A percentile compares a stretch with the other conserved stretches of the same genome.
Evolutionary conservation across 75 land plant genomes (phyloP).

Genomic region (Selaginella tamariscina): DNA sequence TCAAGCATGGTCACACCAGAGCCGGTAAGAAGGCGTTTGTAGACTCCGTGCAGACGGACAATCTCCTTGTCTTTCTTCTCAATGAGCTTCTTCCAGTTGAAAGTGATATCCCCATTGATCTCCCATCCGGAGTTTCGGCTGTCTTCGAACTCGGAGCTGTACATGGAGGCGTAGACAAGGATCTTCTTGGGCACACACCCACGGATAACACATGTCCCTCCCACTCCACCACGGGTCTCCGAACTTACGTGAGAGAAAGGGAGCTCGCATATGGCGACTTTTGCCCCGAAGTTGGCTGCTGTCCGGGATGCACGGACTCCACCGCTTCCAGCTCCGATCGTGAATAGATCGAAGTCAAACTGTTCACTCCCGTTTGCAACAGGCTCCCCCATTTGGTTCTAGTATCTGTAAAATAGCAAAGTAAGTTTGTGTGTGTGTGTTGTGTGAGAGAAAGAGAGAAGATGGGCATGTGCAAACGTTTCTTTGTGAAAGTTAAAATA

Average conservation of each 20-base stretch:
- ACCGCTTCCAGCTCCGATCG: conserved; percentile 92
- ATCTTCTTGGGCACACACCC: conserved; percentile 99
- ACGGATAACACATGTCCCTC: conserved; percentile 98
- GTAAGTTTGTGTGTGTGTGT: too few species aligned
- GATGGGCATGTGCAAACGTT: too few species aligned
- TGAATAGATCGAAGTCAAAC: conserved; percentile 82
- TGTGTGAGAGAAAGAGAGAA: too few species aligned
- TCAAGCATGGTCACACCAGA: conserved; percentile 69
- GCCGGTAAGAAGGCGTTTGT: conserved; percentile 67
- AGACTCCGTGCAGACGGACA: conserved; percentile 63
- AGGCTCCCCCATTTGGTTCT: neutral
- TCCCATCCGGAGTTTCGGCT: conserved; percentile 85
- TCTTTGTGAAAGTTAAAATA: too few species aligned
- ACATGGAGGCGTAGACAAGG: conserved; percentile 75
- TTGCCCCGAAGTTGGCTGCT: neutral
- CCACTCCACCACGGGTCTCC: conserved; percentile 71
- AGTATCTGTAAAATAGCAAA: too few species aligned
- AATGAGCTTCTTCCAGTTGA: conserved; percentile 79
- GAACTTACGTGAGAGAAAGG: conserved; percentile 86
- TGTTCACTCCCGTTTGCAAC: conserved; percentile 17
- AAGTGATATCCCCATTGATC: conserved; percentile 49
- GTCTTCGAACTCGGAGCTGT: conserved; percentile 82
- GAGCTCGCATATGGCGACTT: conserved; percentile 87
- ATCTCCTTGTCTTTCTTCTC: conserved; percentile 95
- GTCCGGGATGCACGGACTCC: conserved; percentile 80